Evolutionary conservation across 1,139 yeast species (phyloP).

Genomic region (Saccharomyces hybrid): DNA sequence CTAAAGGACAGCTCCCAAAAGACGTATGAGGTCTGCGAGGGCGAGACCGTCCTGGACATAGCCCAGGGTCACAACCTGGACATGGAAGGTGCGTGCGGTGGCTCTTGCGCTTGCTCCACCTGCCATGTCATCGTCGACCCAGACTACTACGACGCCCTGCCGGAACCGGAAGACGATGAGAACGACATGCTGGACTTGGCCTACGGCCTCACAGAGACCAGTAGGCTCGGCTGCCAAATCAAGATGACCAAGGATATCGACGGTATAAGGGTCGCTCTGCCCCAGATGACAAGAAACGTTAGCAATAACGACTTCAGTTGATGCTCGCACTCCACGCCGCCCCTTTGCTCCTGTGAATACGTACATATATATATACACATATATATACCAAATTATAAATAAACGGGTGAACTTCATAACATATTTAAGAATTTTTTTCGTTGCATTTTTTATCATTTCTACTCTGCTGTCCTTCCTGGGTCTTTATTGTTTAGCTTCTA

Average conservation of each 20-base stretch:
- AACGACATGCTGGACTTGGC: conserved; percentile 98
- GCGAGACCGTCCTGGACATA: conserved; percentile 84
- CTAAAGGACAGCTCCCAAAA: conserved; percentile 84
- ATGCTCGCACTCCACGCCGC: neutral
- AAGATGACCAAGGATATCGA: conserved; percentile 83
- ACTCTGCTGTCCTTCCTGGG: too few species aligned
- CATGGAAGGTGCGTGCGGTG: conserved; percentile 99
- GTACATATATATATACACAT: neutral
- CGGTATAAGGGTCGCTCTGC: conserved; percentile 91
- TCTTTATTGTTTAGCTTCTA: too few species aligned
- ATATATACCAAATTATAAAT: neutral
- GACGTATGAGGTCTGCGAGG: conserved; percentile 81
- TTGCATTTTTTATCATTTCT: neutral
- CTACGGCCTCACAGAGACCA: conserved; percentile 90
- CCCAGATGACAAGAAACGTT: conserved; percentile 93
- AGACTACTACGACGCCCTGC: conserved; percentile 78
- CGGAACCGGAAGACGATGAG: conserved; percentile 96
- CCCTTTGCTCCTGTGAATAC: neutral
- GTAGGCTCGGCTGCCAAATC: conserved; percentile 92
- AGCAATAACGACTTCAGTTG: conserved; percentile 63
- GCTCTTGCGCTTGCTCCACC: conserved; percentile 97
- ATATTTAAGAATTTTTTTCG: neutral
- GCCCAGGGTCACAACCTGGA: conserved; percentile 92
- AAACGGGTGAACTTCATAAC: neutral
- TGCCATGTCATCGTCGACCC: conserved; percentile 97